Evolutionary conservation across 371 early-diverging fungal species (phyloP), one percentile per base, ranked within the genome.

Genomic region (Dentiscutata heterogama): DNA sequence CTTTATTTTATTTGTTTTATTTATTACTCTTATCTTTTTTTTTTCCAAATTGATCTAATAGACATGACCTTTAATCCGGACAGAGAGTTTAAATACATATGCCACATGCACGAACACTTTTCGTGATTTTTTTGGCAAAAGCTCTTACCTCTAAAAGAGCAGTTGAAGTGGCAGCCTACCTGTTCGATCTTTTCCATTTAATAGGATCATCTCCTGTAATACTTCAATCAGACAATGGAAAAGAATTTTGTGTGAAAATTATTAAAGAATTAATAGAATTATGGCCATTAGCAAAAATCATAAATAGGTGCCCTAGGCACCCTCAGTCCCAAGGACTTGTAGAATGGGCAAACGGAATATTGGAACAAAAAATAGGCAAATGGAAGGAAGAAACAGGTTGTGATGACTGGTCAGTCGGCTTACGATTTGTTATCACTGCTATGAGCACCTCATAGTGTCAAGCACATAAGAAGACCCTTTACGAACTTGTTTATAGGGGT

Each of bases 151-250:
- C 51, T 64, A 78, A 78, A 50, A 11, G 20, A 51, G 42, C 14
- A 20, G 22, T 64, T 29, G 20, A 78, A 29, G 65, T 78, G 4
- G 53, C 29, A 10, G 50, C 65, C 10, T 50, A 27, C 25, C 42
- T 78, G n/a, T 78, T 78, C 25, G 65, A 78, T 14, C 46, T 78
- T 18, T 78, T 78, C 46, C 39, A 42, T 42, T 13, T 25, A 46
- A 31, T 63, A 20, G 27, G 65, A 39, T 53, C 35, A 31, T 29
- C 25, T 3, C n/a, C 53, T 20, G 7, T 14, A 18, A 78, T 78
- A 14, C 22, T 78, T 7, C 65, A 78, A 46, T 78, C 78, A 42
- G 65, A 78, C 16, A 77, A 77, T 39, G 78, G 50, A n/a, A 78
- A 77, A 64, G 78, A 64, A 10, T 64, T 61, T 76, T 35, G 58